Conservation (phyloP, 345 rosid genomes). For the Salix viminalis region DNA sequence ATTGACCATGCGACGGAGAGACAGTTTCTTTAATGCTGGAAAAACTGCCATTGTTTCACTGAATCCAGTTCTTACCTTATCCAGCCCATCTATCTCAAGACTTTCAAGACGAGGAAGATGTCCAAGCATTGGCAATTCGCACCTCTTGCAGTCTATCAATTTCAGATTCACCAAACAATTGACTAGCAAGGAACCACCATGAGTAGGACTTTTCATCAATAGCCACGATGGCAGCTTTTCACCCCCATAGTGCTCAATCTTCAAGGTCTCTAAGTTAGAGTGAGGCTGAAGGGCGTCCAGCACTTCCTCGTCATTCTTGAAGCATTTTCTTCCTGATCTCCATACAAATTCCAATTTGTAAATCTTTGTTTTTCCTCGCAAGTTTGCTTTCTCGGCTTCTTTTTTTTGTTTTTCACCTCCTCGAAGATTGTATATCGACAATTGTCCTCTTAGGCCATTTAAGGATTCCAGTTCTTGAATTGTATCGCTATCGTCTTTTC, state of each 20-base stretch:
- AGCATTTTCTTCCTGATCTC: background rate
- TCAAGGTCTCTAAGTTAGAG: background rate
- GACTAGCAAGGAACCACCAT: background rate
- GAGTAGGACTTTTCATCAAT: background rate
- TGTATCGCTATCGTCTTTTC: too few species aligned
- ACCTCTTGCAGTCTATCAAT: constrained; percentile 1
- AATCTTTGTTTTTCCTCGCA: background rate
- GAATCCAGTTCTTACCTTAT: background rate
- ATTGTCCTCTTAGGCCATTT: background rate
- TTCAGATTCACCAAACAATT: constrained; percentile 4
- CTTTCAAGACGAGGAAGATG: constrained; percentile 3
- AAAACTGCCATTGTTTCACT: background rate
- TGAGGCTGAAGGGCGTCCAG: constrained; percentile 22
- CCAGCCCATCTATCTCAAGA: constrained; percentile 3
- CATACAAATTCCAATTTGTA: background rate
- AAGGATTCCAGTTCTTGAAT: constrained; percentile 5
- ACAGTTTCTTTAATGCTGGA: constrained; percentile 9
- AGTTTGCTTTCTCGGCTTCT: constrained; percentile 17
- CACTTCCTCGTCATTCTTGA: constrained; percentile 10
- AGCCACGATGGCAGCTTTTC: constrained; percentile 10
- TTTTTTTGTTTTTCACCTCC: background rate
- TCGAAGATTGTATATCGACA: constrained; percentile 5
- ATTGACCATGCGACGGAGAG: background rate
- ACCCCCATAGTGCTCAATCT: constrained; percentile 9
- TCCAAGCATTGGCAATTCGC: constrained; percentile 21